Percentiles rank a stretch among this genome's conserved stretches.
phyloP scores from a whole-genome alignment of 2,329 filamentous ascomycete species.

The Pestalotiopsis sp. region DNA sequence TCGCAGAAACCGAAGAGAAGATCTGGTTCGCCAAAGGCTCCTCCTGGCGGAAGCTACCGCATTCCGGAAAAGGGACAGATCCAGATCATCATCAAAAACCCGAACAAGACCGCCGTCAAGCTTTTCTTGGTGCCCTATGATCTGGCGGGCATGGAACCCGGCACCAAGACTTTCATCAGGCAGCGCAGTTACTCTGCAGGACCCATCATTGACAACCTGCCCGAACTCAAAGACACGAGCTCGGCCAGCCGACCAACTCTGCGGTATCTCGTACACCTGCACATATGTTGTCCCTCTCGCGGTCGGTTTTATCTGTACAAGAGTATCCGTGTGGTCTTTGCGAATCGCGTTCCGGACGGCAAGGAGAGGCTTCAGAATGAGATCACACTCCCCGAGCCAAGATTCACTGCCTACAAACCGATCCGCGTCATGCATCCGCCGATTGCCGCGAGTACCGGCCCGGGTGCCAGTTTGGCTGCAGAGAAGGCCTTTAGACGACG shows the following conservation, averaged over 20 bases:
- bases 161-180: conserved; percentile 93
- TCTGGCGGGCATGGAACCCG: conserved; percentile 85
- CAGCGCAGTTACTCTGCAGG: conserved; percentile 91
- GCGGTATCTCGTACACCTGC: conserved; percentile 87
- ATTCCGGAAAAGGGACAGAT: conserved; percentile 93
- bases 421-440: conserved; percentile 49
- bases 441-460: conserved; percentile 34
- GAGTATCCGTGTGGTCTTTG: conserved; percentile 90
- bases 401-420: conserved; percentile 82
- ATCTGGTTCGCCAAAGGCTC: conserved; percentile 61
- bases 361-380: conserved; percentile 93
- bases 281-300: conserved; percentile 84
- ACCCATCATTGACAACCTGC: conserved; percentile 71
- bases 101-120: conserved; percentile 97
- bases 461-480: conserved; percentile 51
- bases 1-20: conserved; percentile 50
- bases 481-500: conserved; percentile 61
- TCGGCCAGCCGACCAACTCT: conserved; percentile 65
- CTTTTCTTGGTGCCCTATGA: conserved; percentile 94
- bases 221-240: conserved; percentile 28
- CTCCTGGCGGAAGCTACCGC: conserved; percentile 86
- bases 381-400: conserved; percentile 83
- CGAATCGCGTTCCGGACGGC: conserved; percentile 91
- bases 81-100: conserved; percentile 97
- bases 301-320: conserved; percentile 90